Base-by-base conservation (phyloP, 106 monocot species). In the Acorus gramineus region DNA sequence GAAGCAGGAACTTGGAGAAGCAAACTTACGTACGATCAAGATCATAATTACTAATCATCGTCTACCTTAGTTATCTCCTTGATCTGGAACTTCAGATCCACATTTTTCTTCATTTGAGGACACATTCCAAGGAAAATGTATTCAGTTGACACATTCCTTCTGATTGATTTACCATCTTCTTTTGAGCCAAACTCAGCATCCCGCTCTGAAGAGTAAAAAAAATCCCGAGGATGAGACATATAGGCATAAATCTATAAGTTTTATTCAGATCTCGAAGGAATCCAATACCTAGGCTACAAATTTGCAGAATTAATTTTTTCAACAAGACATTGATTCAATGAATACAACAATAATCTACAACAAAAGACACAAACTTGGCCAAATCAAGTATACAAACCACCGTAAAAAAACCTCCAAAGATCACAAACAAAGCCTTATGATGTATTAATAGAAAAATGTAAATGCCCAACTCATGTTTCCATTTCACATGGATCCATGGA, bases 341-440 rank as follows among this genome's bases (percentile, higher is more conserved):
- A 57, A 83, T 69, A 72, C 58, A 69, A 64, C 68, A 63, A 66
- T 50, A 78, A 57, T 63, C 44, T 61, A 63, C 69, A 69, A 78
- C 56, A 75, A 48, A 61, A 49, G 53, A 44, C 69, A 62, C 50
- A 57, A 45, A 73, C 72, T 55, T 53, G 57, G 67, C 56, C 56
- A 69, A 59, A 78, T 57, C 65, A 44, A 69, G 43, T 62, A 65
- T 46, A 59, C 57, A 77, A 62, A 11, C 42, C 59, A 58, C 74
- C 69, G 80, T 71, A 71, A 54, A 42, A 56, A 49, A 67, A 65
- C 48, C 63, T 50, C 65, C 14, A 47, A 11, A 52, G 49, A 61
- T 11, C 59, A 66, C 60, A 42, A 56, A 6, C 1, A 48, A 52
- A 71, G 45, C 14, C 52, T 69, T 67, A 72, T 75, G 55, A 74